Percentiles rank a stretch among this genome's conserved stretches.
Conservation (phyloP, 2,329 filamentous ascomycete genomes). For the Penicillium vulpinum region DNA sequence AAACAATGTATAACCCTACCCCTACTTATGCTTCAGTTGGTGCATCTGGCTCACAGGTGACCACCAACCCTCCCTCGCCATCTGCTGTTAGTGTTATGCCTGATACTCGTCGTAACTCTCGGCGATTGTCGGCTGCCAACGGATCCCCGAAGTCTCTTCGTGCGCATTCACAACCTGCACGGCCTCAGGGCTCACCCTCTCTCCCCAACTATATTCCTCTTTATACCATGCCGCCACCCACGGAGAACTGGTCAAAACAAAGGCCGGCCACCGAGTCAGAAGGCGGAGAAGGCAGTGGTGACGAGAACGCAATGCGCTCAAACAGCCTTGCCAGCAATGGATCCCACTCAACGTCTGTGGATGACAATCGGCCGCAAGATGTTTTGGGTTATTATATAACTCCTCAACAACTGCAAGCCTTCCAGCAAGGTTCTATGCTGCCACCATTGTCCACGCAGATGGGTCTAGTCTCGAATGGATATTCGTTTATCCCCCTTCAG, state of each 20-base stretch:
- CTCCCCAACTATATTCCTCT: constrained; percentile 35
- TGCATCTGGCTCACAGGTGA: constrained; percentile 36
- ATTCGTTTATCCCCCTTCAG: constrained; percentile 35
- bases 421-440: constrained; percentile 41
- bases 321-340: constrained; percentile 37
- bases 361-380: constrained; percentile 44
- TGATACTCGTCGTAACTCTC: constrained; percentile 47
- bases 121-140: constrained; percentile 47
- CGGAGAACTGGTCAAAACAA: constrained; percentile 32
- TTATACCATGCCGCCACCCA: constrained; percentile 33
- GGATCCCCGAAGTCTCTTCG: constrained; percentile 45
- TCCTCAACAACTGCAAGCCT: constrained; percentile 44
- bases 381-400: constrained; percentile 50
- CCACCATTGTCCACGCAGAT: constrained; percentile 41
- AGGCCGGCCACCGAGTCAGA: constrained; percentile 37
- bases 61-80: constrained; percentile 50
- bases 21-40: constrained; percentile 41
- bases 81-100: constrained; percentile 41
- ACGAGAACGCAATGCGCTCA: constrained; percentile 31
- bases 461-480: constrained; percentile 41
- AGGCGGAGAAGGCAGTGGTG: constrained; percentile 33
- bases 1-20: constrained; percentile 36
- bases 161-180: constrained; percentile 54
- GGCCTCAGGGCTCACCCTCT: constrained; percentile 40
- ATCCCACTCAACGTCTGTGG: constrained; percentile 34